Conservation (phyloP, 768 basidiomycete genomes). For the Lentinula guzmanii region DNA sequence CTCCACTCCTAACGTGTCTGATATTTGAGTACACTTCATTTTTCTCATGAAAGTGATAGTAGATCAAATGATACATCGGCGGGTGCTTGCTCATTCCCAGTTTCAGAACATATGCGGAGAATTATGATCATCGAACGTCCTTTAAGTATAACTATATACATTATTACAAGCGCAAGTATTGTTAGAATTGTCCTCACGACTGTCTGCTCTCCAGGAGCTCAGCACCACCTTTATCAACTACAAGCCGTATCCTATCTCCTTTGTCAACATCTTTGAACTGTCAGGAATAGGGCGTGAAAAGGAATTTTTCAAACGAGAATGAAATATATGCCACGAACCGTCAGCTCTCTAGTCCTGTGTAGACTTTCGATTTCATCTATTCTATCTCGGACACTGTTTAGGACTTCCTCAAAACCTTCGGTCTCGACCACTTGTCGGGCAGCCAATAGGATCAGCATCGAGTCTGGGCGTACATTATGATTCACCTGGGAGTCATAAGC, state of each 20-base stretch:
- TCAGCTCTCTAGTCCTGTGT: constrained; percentile 72
- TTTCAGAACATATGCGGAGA: too few relatives aligned
- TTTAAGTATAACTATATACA: not conserved
- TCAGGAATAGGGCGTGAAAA: not conserved
- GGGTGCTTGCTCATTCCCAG: too few relatives aligned
- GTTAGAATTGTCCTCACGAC: not conserved
- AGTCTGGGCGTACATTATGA: constrained; percentile 77
- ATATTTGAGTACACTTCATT: not conserved
- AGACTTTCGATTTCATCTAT: constrained; percentile 86
- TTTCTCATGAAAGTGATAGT: too few relatives aligned
- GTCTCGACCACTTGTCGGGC: constrained; percentile 65
- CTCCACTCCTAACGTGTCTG: not conserved
- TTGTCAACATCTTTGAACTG: constrained; percentile 37
- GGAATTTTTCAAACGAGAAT: not conserved
- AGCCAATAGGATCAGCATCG: constrained; percentile 67
- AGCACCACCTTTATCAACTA: constrained; percentile 30
- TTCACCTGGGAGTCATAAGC: constrained; percentile 41
- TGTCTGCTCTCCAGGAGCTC: not conserved
- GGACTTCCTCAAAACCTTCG: constrained; percentile 74
- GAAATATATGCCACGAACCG: constrained; percentile 34
- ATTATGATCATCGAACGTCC: too few relatives aligned
- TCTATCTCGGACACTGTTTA: constrained; percentile 66
- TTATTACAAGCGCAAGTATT: not conserved
- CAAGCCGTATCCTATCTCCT: constrained; percentile 17
- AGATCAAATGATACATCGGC: too few relatives aligned